phyloP scores from a whole-genome alignment of 208 protist genomes.

The Tritrichomonas musculus region DNA sequence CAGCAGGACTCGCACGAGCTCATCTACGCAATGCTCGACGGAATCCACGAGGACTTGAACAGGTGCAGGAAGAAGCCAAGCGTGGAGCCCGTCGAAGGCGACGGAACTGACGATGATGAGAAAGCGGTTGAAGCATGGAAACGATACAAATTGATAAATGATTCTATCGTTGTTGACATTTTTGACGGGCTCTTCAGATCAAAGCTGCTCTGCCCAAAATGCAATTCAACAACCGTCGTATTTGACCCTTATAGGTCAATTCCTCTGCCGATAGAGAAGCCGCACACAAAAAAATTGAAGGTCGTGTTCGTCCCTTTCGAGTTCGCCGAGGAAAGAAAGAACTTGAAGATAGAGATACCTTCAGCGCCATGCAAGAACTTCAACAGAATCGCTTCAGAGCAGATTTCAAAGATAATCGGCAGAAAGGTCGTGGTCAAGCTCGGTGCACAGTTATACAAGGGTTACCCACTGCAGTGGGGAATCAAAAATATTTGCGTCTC shows the following conservation, averaged over 20 bases:
- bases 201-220: background rate
- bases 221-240: background rate
- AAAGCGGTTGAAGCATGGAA: background rate
- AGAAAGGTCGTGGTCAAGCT: no score
- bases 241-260: conserved; percentile 9
- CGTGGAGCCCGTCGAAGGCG: conserved; percentile 41
- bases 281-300: background rate
- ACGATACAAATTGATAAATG: background rate
- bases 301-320: background rate
- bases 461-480: no score
- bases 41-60: conserved; percentile 75
- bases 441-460: no score
- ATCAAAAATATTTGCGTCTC: no score
- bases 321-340: no score
- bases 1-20: conserved; percentile 56
- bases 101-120: conserved; percentile 34
- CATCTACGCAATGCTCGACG: conserved; percentile 66
- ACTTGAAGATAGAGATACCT: no score
- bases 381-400: no score
- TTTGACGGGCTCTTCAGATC: background rate
- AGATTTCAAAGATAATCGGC: no score
- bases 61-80: conserved; percentile 49
- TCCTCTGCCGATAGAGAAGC: background rate
- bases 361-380: no score
- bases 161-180: conserved; percentile 9